Evolutionary conservation across 2,329 filamentous ascomycete genomes (phyloP).

Genomic region (Alternaria dauci): DNA sequence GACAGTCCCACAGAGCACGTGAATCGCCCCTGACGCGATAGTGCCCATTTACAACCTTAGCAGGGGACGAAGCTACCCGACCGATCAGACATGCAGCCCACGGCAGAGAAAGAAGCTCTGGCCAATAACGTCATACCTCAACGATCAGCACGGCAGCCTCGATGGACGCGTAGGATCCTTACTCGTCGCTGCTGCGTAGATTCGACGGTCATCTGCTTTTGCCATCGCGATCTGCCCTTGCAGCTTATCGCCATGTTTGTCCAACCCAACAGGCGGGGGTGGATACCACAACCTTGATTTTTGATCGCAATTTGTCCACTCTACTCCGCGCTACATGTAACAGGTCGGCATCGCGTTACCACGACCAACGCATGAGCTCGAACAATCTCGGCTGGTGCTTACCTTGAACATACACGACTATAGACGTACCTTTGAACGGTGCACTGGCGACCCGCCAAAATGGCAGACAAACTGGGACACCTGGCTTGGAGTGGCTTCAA

Average conservation of each 20-base stretch:
- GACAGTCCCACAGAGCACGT: background rate
- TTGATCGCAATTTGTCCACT: background rate
- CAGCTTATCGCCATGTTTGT: background rate
- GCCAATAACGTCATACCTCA: slow-evolving; percentile 15
- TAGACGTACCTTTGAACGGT: background rate
- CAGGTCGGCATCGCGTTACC: background rate
- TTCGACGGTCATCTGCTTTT: slow-evolving; percentile 6
- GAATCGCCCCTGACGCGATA: background rate
- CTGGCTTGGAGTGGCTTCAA: slow-evolving; percentile 38
- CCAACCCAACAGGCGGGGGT: slow-evolving; percentile 5
- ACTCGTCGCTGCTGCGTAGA: slow-evolving; percentile 16
- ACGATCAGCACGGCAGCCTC: slow-evolving; percentile 5
- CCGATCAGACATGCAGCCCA: slow-evolving; percentile 1
- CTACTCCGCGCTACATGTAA: slow-evolving; percentile 1
- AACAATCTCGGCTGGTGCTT: background rate
- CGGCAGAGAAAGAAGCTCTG: slow-evolving; percentile 11
- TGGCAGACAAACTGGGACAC: slow-evolving; percentile 20
- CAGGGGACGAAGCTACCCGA: slow-evolving; percentile 1
- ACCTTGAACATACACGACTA: background rate
- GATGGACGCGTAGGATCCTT: slow-evolving; percentile 5
- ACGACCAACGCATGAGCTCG: background rate
- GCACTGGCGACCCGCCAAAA: background rate
- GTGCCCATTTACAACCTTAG: background rate
- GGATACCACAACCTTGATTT: slow-evolving; percentile 10
- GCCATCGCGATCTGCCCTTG: slow-evolving; percentile 6